Base-by-base conservation (phyloP, 2,329 filamentous ascomycete genomes). In the Cytospora piceae region DNA sequence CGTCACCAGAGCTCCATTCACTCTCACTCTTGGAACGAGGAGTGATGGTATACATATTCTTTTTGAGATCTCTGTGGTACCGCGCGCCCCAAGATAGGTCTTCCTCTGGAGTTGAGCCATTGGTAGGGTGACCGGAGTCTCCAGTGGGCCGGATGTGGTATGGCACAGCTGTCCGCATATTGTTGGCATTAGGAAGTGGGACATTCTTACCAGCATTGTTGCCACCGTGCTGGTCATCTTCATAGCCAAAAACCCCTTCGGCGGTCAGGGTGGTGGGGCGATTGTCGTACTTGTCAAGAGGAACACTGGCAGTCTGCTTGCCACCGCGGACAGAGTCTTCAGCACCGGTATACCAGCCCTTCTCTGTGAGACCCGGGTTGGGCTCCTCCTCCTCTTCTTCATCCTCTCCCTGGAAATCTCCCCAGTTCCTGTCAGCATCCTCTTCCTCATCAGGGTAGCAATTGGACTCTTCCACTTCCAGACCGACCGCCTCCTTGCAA, bases 401-500 rank as follows among this genome's bases (percentile, higher is more conserved):
- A 29, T 29, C 27, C 27, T 5, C 27, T 11, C 20, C 1, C 58
- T 61, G 58, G 24, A 39, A 17, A 15, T 7, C 6, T 22, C 61
- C 53, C 39, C n/a, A 32, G 20, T 22, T n/a, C 4, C 51, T n/a
- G 61, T 67, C 34, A 67, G 65, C 61, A 27, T 27, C 57, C 53
- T 39, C 42, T 17, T 67, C 52, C 15, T 64, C 61, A 4, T 32
- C 42, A 7, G 61, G 39, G 37, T 67, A 61, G n/a, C 46, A 54
- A 8, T 64, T 54, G 7, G 65, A 64, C 15, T 34, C 11, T 15
- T 52, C 61, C 15, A 64, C 32, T 4, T 15, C 27, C 42, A 46
- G 61, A 8, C 64, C 56, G 11, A 64, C 4, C 11, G 64, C 64
- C 37, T 60, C 64, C 27, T 60, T 67, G 61, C 61, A 67, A 11